Percentiles rank a stretch among this genome's conserved stretches.
Evolutionary conservation across 192 early-diverging fungal species (phyloP).

Genomic region (Haplosporangium gracile): DNA sequence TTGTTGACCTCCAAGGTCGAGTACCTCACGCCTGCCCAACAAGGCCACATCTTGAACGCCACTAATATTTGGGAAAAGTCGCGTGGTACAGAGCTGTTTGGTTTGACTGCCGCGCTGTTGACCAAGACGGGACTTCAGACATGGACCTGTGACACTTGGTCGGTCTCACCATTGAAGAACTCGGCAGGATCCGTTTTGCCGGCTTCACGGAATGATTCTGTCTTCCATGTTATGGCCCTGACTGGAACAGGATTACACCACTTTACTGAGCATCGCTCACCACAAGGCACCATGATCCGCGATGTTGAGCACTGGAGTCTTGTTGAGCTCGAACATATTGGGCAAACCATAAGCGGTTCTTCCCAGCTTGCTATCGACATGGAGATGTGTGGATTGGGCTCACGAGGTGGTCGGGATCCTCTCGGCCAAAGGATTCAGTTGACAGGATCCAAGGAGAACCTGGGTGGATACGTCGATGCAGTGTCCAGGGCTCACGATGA

Average conservation of each 20-base stretch:
- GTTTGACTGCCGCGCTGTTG: slow-evolving; percentile 6
- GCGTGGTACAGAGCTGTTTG: slow-evolving; percentile 22
- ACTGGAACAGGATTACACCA: slow-evolving; percentile 44
- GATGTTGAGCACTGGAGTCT: slow-evolving; percentile 52
- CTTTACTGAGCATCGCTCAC: slow-evolving; percentile 17
- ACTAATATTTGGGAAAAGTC: slow-evolving; percentile 27
- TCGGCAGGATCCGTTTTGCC: background rate
- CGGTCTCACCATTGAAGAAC: slow-evolving; percentile 18
- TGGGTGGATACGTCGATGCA: background rate
- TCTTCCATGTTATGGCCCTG: slow-evolving; percentile 42
- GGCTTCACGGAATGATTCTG: background rate
- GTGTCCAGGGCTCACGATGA: slow-evolving; percentile 19
- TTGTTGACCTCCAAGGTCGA: background rate
- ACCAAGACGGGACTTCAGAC: slow-evolving; percentile 16
- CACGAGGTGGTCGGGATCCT: slow-evolving; percentile 29
- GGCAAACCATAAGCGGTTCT: background rate
- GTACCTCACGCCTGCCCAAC: slow-evolving; percentile 8
- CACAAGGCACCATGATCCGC: background rate
- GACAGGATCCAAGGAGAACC: slow-evolving; percentile 15
- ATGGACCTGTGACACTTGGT: slow-evolving; percentile 39
- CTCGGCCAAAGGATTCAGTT: slow-evolving; percentile 22
- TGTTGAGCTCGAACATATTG: slow-evolving; percentile 34
- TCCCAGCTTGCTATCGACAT: background rate
- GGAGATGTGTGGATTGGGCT: slow-evolving; percentile 43
- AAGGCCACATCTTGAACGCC: slow-evolving; percentile 24